Percentiles rank a stretch among this genome's conserved stretches.
Conservation (phyloP, 768 basidiomycete genomes). For the Antrodiella citrinella region DNA sequence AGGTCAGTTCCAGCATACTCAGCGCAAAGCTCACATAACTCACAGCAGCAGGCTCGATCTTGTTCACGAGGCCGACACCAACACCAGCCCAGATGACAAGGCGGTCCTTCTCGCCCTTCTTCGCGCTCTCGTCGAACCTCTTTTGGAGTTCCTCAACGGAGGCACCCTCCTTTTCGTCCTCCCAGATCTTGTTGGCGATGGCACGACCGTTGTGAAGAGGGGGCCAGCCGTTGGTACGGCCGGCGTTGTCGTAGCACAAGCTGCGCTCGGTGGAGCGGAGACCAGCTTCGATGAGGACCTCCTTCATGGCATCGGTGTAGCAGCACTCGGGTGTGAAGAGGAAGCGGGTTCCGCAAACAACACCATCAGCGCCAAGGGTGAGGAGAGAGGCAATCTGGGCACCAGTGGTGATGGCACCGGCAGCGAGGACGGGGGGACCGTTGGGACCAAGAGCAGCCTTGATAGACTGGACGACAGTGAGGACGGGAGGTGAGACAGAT, state of each 20-base stretch:
- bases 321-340: constrained; percentile 56
- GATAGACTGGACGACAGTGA: constrained; percentile 53
- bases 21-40: neutral
- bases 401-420: constrained; percentile 65
- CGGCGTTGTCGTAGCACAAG: constrained; percentile 26
- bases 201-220: constrained; percentile 37
- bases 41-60: constrained; percentile 13
- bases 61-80: constrained; percentile 10
- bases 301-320: constrained; percentile 28
- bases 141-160: constrained; percentile 10
- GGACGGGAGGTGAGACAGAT: constrained; percentile 46
- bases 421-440: constrained; percentile 55
- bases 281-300: constrained; percentile 22
- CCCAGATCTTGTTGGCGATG: constrained; percentile 47
- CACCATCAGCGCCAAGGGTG: constrained; percentile 60
- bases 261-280: constrained; percentile 24
- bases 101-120: constrained; percentile 7
- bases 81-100: constrained; percentile 14
- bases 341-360: constrained; percentile 71
- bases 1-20: neutral
- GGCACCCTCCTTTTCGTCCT: constrained; percentile 27
- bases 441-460: constrained; percentile 30
- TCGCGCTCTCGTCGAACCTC: constrained; percentile 9
- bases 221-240: constrained; percentile 28
- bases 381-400: constrained; percentile 59